A percentile compares a stretch with the other conserved stretches of the same genome.
phyloP scores from a whole-genome alignment of 2,329 filamentous ascomycete species.

The Pyrenophora tritici-repentis region DNA sequence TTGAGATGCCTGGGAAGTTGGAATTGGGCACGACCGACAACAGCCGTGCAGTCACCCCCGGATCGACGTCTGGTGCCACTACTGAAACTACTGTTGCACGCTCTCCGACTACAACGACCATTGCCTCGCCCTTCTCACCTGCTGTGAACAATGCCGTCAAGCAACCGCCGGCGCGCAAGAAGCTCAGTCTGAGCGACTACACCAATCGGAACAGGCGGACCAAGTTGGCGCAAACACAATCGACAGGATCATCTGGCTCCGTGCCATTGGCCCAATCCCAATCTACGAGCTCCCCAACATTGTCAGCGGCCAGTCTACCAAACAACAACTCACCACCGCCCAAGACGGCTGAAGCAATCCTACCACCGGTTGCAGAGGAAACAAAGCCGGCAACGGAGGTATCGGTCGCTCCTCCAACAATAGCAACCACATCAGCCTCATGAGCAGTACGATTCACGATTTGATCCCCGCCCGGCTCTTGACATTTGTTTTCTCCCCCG shows the following conservation, averaged over 20 bases:
- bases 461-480: constrained; percentile 22
- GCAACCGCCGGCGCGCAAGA: constrained; percentile 53
- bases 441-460: constrained; percentile 34
- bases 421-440: constrained; percentile 23
- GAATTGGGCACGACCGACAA: constrained; percentile 26
- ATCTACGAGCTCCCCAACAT: constrained; percentile 39
- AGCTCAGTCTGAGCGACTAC: constrained; percentile 58
- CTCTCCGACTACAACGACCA: constrained; percentile 31
- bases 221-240: constrained; percentile 41
- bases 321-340: constrained; percentile 35
- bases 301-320: constrained; percentile 39
- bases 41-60: constrained; percentile 30
- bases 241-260: constrained; percentile 28
- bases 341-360: constrained; percentile 30
- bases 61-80: constrained; percentile 25
- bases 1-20: constrained; percentile 39
- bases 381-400: constrained; percentile 20
- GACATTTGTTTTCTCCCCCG: too few relatives aligned
- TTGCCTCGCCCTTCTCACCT: constrained; percentile 43
- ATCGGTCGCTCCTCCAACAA: constrained; percentile 13
- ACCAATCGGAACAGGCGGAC: constrained; percentile 53
- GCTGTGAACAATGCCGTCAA: constrained; percentile 51
- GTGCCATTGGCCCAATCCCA: constrained; percentile 31
- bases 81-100: constrained; percentile 32
- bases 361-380: constrained; percentile 38